Percentiles rank a stretch among this genome's conserved stretches.
These are phyloP conservation scores for Myxozyma sirexii DNA, from an alignment of 805 yeast species.

Conservation along the genomic window DNA sequence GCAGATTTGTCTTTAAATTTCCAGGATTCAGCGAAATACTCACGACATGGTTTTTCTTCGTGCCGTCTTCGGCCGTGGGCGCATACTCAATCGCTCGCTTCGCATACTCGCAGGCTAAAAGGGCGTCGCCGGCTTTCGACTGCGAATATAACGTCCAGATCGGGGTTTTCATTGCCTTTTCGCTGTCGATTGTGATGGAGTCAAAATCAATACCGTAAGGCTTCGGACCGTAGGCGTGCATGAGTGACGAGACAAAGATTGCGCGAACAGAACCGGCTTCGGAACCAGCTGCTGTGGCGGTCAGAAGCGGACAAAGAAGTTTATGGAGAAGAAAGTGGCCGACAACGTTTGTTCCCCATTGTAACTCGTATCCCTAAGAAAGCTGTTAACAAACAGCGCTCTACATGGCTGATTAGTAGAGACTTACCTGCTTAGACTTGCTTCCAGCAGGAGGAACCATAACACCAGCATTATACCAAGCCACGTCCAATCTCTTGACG, in stretches of 20 bases:
- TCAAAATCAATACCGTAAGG: conserved; percentile 44
- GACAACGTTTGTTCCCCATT: conserved; percentile 52
- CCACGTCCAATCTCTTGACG: conserved; percentile 43
- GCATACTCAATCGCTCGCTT: conserved; percentile 6
- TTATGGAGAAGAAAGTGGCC: conserved; percentile 52
- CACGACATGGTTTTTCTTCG: conserved; percentile 7
- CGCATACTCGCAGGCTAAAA: conserved; percentile 22
- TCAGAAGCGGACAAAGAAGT: conserved; percentile 46
- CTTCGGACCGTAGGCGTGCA: conserved; percentile 41
- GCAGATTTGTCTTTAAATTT: conserved; percentile 17
- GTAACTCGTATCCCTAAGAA: conserved; percentile 50
- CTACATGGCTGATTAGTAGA: no score
- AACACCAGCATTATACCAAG: conserved; percentile 51
- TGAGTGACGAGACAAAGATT: conserved; percentile 51
- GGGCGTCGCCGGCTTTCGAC: conserved; percentile 48
- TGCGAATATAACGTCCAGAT: conserved; percentile 44
- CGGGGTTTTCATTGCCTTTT: conserved; percentile 31
- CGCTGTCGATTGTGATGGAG: conserved; percentile 38
- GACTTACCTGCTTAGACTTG: conserved; percentile 44
- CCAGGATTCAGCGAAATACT: conserved; percentile 29
- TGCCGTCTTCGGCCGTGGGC: conserved; percentile 2
- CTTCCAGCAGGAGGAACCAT: conserved; percentile 38
- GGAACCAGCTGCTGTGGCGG: conserved; percentile 41
- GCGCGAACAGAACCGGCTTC: conserved; percentile 41
- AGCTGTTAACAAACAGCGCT: conserved; percentile 38